phyloP scores from a whole-genome alignment of 164 flowering plant genomes.

The Berberis vulgaris region DNA sequence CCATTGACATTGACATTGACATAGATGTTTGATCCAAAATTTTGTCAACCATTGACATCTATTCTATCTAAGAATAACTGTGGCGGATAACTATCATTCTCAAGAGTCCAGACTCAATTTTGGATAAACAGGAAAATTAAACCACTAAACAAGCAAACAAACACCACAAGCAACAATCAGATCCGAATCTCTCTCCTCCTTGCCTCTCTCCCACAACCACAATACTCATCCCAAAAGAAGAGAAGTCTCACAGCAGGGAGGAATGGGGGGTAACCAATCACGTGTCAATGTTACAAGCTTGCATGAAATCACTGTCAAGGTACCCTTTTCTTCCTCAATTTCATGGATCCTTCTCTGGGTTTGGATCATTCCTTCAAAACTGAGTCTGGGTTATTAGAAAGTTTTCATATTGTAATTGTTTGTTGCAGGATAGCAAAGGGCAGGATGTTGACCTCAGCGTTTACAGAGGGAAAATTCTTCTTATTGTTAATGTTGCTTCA shows the following conservation, averaged over 20 bases:
- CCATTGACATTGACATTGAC: too few relatives aligned
- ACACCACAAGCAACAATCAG: too few relatives aligned
- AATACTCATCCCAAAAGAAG: neutral
- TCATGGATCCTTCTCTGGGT: neutral
- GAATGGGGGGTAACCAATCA: constrained; percentile 11
- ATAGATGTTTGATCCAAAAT: too few relatives aligned
- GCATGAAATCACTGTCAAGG: constrained; percentile 77
- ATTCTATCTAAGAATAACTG: too few relatives aligned
- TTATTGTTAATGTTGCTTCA: constrained; percentile 89
- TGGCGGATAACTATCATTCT: too few relatives aligned
- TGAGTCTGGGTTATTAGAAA: neutral
- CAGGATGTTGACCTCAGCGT: constrained; percentile 52
- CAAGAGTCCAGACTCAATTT: too few relatives aligned
- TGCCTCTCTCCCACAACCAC: neutral
- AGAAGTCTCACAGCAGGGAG: neutral
- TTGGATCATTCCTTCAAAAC: neutral
- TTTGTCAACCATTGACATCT: too few relatives aligned
- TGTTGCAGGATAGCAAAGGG: constrained; percentile 55
- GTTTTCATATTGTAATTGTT: neutral
- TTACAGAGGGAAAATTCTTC: constrained; percentile 73
- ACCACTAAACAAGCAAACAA: too few relatives aligned
- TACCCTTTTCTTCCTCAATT: constrained; percentile 4
- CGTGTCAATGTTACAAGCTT: constrained; percentile 15
- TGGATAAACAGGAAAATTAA: too few relatives aligned
- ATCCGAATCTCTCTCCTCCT: neutral